Evolutionary conservation across 768 basidiomycete species (phyloP).

Genomic region (Rhodotorula graminis): DNA sequence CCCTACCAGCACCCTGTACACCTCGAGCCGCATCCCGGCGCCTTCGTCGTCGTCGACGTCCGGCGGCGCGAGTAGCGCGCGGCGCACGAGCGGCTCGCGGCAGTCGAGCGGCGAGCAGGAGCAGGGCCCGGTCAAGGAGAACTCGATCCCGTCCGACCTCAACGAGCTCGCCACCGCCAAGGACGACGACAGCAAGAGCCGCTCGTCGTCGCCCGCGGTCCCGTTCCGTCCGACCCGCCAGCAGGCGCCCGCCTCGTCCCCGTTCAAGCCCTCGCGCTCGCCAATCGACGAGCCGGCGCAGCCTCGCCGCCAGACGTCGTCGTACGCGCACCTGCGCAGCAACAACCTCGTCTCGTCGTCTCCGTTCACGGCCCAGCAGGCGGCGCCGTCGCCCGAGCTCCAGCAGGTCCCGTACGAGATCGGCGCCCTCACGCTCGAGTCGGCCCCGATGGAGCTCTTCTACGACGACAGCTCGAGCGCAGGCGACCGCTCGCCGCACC

Average conservation of each 20-base stretch:
- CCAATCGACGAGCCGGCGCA: neutral
- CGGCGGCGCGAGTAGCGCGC: neutral
- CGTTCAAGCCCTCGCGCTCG: constrained; percentile 28
- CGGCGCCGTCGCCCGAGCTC: constrained; percentile 27
- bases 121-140: constrained; percentile 33
- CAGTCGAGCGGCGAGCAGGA: constrained; percentile 11
- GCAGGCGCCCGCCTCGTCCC: neutral
- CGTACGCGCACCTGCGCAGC: constrained; percentile 27
- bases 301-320: constrained; percentile 14
- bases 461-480: neutral
- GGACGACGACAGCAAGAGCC: neutral
- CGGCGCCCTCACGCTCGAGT: constrained; percentile 21
- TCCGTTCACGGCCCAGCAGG: constrained; percentile 14
- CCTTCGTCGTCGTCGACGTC: neutral
- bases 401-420: constrained; percentile 31
- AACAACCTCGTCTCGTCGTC: constrained; percentile 37
- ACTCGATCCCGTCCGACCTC: constrained; percentile 26
- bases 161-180: constrained; percentile 18
- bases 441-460: constrained; percentile 16
- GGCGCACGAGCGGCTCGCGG: constrained; percentile 7
- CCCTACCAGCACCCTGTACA: neutral
- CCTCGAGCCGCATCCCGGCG: constrained; percentile 12
- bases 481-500: neutral
- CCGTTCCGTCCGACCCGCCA: constrained; percentile 17
- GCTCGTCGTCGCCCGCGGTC: constrained; percentile 14